Percentiles rank a stretch among this genome's conserved stretches.
Conservation (phyloP, 805 yeast species). For the Blastobotrys attinorum region DNA sequence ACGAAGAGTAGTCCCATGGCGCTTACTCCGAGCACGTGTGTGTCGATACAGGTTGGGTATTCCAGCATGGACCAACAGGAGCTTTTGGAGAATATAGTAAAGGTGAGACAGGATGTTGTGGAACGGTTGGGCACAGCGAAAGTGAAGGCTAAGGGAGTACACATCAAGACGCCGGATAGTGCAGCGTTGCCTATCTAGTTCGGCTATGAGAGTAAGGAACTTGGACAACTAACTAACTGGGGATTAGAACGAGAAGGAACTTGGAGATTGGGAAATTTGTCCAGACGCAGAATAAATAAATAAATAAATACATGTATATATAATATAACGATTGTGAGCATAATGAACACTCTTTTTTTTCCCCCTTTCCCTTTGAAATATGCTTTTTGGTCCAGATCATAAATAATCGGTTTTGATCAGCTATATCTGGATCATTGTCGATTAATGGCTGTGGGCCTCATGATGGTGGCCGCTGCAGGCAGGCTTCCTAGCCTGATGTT, state of each 20-base stretch:
- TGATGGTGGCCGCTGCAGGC: neutral
- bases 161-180: constrained; percentile 61
- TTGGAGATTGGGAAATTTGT: too few relatives aligned
- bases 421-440: too few relatives aligned
- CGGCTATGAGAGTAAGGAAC: too few relatives aligned
- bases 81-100: constrained; percentile 45
- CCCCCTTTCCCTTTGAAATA: too few relatives aligned
- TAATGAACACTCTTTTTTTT: too few relatives aligned
- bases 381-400: too few relatives aligned
- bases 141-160: constrained; percentile 40
- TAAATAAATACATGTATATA: neutral
- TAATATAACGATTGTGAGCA: neutral
- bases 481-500: neutral
- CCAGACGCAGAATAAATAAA: too few relatives aligned
- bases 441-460: neutral
- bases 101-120: constrained; percentile 42
- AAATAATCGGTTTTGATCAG: too few relatives aligned
- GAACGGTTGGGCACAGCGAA: constrained; percentile 39
- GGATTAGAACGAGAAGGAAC: too few relatives aligned
- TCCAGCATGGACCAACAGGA: constrained; percentile 37
- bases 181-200: constrained; percentile 44
- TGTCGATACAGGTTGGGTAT: constrained; percentile 54
- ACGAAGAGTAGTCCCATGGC: constrained; percentile 55
- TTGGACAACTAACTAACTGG: too few relatives aligned
- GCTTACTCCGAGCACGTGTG: constrained; percentile 53